Evolutionary conservation across 768 basidiomycete species (phyloP), one percentile per base, ranked within the genome.

Genomic region (Tulasnella sp.): DNA sequence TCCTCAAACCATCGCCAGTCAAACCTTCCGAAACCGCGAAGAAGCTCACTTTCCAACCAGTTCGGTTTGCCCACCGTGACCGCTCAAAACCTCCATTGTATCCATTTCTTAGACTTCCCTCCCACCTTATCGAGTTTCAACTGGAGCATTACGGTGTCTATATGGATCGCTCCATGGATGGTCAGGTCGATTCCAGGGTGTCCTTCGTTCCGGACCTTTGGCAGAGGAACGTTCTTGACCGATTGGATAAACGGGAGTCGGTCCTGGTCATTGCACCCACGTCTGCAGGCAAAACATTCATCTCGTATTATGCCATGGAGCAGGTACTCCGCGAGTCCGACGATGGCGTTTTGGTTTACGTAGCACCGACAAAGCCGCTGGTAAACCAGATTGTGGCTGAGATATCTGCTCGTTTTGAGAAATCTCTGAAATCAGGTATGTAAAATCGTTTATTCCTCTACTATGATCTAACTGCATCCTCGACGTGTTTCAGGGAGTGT

Each of bases 281-380:
- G 12, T 83, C 83, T 48, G 80, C 83, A 12, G 81, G 92, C 39
- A 93, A 93, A 84, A 93, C 92, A 0, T 93, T 93, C 82, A 92
- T 93, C 62, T 91, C 91, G 2, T 93, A 88, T 83, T 93, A 93
- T 81, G 92, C 93, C 0, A 93, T 93, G 92, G 92, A 92, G 83
- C 88, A 89, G 81, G 86, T 92, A 19, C 85, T 93, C 2, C 85
- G 90, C 77, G 86, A 86, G 56, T 91, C 91, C 0, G 90, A 93
- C 82, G 89, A 92, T 62, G 92, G 90, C 0, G 87, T 93, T 58
- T 83, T 93, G 46, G 89, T 93, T 27, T 93, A 93, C 83, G 88
- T 93, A 62, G 92, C 92, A 0, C 92, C 92, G 0, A 93, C 92
- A 9, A 93, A 93, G 83, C 92, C 92, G 0, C 86, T 93, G 0